A percentile compares a stretch with the other conserved stretches of the same genome.
These are phyloP conservation scores for Cryptosporidium meleagridis DNA, from an alignment of 169 alveolate species.

Conservation along the genomic window DNA sequence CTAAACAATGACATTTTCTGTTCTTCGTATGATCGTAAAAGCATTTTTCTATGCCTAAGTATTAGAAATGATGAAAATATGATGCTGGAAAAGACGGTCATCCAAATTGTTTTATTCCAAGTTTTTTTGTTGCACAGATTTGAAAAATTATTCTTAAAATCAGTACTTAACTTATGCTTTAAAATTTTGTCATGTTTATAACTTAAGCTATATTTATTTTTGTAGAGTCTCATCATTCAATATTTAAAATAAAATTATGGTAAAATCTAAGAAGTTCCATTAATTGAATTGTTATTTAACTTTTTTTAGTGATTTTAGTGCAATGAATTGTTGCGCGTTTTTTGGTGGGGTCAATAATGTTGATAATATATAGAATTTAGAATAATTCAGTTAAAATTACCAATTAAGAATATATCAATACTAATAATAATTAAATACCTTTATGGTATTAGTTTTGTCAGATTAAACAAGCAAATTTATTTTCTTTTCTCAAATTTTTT, in stretches of 20 bases:
- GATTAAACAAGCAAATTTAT: too few relatives aligned
- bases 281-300: neutral
- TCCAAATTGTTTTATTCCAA: neutral
- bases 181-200: neutral
- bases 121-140: neutral
- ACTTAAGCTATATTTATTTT: too few relatives aligned
- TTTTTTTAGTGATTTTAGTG: neutral
- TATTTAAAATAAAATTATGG: neutral
- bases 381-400: neutral
- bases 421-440: too few relatives aligned
- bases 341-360: neutral
- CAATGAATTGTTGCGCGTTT: neutral
- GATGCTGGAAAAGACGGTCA: conserved; percentile 1
- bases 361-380: neutral
- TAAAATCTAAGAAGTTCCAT: neutral
- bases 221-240: neutral
- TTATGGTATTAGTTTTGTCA: too few relatives aligned
- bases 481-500: too few relatives aligned
- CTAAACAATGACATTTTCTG: conserved; percentile 64
- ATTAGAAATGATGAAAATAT: conserved; percentile 44
- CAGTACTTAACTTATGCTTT: neutral
- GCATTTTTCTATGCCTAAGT: conserved; percentile 51
- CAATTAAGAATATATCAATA: too few relatives aligned
- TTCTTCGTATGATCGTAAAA: conserved; percentile 33
- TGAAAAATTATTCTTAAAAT: neutral